phyloP scores from a whole-genome alignment of 179 eudicot genomes.

The Corrigiola litoralis region DNA sequence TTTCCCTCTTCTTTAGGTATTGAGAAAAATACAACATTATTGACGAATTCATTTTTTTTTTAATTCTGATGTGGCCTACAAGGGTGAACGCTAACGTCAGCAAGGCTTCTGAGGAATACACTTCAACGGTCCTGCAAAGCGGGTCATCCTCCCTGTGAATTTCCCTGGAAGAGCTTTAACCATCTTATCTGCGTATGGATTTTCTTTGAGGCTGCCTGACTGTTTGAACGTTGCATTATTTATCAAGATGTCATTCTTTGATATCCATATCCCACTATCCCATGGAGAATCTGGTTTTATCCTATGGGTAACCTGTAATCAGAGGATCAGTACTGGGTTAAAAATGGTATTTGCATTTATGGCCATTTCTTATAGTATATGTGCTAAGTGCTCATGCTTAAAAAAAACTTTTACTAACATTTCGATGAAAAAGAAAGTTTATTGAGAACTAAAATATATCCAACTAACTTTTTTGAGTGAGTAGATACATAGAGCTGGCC shows the following conservation, averaged over 20 bases:
- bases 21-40: not conserved
- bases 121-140: conserved; percentile 51
- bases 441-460: too few relatives aligned
- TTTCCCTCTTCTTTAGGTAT: not conserved
- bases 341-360: not conserved
- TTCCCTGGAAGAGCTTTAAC: conserved; percentile 39
- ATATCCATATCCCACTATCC: conserved; percentile 67
- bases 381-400: too few relatives aligned
- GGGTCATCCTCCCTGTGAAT: conserved; percentile 33
- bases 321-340: not conserved
- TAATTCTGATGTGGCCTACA: not conserved
- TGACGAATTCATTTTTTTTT: not conserved
- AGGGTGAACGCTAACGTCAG: not conserved
- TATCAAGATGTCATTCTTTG: conserved; percentile 44
- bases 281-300: conserved; percentile 30
- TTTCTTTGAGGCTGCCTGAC: conserved; percentile 31
- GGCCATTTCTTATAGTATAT: not conserved
- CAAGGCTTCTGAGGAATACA: conserved; percentile 30
- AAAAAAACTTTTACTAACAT: too few relatives aligned
- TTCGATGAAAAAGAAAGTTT: too few relatives aligned
- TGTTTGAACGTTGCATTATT: conserved; percentile 59
- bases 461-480: too few relatives aligned
- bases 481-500: too few relatives aligned
- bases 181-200: conserved; percentile 9
- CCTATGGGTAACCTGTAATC: conserved; percentile 51